Evolutionary conservation across 805 yeast species (phyloP).

Genomic region (Lipomyces lipofer): DNA sequence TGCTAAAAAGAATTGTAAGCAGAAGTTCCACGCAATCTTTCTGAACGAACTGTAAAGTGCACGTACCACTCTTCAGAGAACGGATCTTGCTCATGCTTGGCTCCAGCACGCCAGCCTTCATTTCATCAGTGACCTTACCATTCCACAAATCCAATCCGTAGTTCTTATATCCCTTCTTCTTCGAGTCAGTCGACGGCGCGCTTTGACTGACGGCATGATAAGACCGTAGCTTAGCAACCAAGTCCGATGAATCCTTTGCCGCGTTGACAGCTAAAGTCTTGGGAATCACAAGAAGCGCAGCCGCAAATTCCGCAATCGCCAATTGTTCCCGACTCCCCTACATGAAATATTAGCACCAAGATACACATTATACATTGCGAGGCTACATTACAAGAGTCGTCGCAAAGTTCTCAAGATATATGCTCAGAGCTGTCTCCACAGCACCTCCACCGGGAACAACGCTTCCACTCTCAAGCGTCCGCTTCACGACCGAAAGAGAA

Average conservation of each 20-base stretch:
- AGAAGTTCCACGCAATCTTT: not conserved
- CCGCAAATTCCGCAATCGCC: slow-evolving; percentile 97
- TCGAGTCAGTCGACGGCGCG: slow-evolving; percentile 77
- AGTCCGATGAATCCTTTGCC: slow-evolving; percentile 93
- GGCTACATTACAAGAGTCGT: slow-evolving; percentile 62
- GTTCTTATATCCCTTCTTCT: slow-evolving; percentile 81
- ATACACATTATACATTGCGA: not conserved
- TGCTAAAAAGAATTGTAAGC: slow-evolving; percentile 47
- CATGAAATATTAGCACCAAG: not conserved
- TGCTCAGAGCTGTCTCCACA: slow-evolving; percentile 95
- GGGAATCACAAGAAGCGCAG: slow-evolving; percentile 85
- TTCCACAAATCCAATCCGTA: slow-evolving; percentile 89
- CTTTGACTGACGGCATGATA: slow-evolving; percentile 94
- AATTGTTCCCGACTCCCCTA: slow-evolving; percentile 91
- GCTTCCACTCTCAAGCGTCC: slow-evolving; percentile 89
- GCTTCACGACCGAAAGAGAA: slow-evolving; percentile 88
- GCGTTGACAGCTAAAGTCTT: slow-evolving; percentile 96
- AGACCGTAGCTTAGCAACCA: slow-evolving; percentile 91
- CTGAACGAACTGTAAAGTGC: not conserved
- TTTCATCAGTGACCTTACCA: slow-evolving; percentile 89
- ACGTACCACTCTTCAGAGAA: slow-evolving; percentile 67
- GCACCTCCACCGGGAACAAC: slow-evolving; percentile 99
- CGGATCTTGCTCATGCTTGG: slow-evolving; percentile 93
- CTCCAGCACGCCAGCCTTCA: slow-evolving; percentile 84
- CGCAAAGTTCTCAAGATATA: slow-evolving; percentile 93